Percentiles rank a stretch among this genome's conserved stretches.
These are phyloP conservation scores for Globisporangium paddicum DNA, from an alignment of 352 stramenopile species.

Conservation along the genomic window DNA sequence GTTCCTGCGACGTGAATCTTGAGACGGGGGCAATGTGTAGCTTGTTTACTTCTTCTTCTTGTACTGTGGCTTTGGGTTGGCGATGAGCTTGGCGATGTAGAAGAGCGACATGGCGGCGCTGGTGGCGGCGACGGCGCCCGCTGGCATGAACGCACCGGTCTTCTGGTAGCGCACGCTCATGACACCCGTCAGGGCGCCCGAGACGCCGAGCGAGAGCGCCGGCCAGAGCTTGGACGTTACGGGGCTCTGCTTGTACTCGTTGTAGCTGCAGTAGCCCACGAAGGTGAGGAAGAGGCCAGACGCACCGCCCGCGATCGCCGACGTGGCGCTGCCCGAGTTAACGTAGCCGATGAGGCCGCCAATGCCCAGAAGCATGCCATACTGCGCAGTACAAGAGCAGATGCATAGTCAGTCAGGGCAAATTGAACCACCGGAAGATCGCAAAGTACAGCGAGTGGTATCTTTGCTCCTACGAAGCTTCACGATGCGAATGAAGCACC, in stretches of 20 bases:
- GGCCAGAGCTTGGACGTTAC: conserved; percentile 82
- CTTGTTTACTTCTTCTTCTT: conserved; percentile 64
- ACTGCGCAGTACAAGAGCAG: conserved; percentile 28
- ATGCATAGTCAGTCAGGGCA: background rate
- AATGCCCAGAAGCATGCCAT: conserved; percentile 64
- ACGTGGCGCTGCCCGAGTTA: conserved; percentile 68
- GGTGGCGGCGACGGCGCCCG: conserved; percentile 51
- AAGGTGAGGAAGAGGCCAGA: conserved; percentile 73
- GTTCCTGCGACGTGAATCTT: background rate
- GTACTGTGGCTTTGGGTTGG: conserved; percentile 69
- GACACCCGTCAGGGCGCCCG: conserved; percentile 57
- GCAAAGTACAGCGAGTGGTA: background rate
- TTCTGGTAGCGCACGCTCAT: conserved; percentile 78
- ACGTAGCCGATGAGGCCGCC: conserved; percentile 73
- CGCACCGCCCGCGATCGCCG: conserved; percentile 50
- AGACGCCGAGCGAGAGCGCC: conserved; percentile 54
- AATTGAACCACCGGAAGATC: background rate
- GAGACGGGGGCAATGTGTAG: background rate
- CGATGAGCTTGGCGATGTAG: conserved; percentile 69
- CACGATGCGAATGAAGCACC: background rate
- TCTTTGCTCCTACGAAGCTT: background rate
- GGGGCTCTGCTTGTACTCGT: conserved; percentile 77
- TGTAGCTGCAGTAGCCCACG: conserved; percentile 80
- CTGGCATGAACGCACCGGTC: conserved; percentile 68
- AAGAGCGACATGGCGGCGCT: conserved; percentile 78